Evolutionary conservation across 148 eudicot genomes (phyloP), one percentile per base, ranked within the genome.

Genomic region (Vaccinium darrowii): DNA sequence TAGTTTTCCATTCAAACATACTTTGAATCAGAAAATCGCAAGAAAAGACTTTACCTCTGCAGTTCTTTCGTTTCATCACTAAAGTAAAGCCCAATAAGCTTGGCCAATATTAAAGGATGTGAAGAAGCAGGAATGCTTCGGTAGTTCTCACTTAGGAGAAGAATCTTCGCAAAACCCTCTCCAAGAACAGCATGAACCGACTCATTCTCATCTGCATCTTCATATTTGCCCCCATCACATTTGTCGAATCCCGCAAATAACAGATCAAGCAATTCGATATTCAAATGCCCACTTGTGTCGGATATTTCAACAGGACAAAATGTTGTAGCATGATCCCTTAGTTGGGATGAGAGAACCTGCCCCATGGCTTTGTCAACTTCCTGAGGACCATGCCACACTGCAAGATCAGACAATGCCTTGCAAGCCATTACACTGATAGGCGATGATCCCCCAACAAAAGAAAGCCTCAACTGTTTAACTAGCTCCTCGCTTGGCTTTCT

Each of bases 151-250:
- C 99, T 97, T 88, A 97, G 86, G 52, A 97, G 98, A 69, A 97
- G 95, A 83, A 95, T 88, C 87, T 97, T 97, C 7, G 99, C 99
- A 89, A 97, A 91, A 52, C 99, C 98, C 88, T 97, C 99, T 33
- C 94, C 98, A 15, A 97, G 91, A 84, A 93, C 90, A 84, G 87
- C 93, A 81, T 90, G 92, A 85, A 94, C 89, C 33, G 93, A 92
- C 88, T 95, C 98, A 87, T 86, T 84, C 82, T 92, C 99, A 83
- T 89, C 91, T 67, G 54, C 57, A 53, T 90, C 94, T 18, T 52
- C 80, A 62, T 84, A 52, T 73, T 81, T 84, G n/a, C 71, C 85
- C 84, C 82, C 84, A 39, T 88, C 88, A 84, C 83, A 87, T 80
- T 87, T 85, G 67, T 87, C 96, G 82, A 97, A 88, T 77, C 92